Evolutionary conservation across 768 basidiomycete species (phyloP).

Genomic region (Porphyrellus cyaneotinctus): DNA sequence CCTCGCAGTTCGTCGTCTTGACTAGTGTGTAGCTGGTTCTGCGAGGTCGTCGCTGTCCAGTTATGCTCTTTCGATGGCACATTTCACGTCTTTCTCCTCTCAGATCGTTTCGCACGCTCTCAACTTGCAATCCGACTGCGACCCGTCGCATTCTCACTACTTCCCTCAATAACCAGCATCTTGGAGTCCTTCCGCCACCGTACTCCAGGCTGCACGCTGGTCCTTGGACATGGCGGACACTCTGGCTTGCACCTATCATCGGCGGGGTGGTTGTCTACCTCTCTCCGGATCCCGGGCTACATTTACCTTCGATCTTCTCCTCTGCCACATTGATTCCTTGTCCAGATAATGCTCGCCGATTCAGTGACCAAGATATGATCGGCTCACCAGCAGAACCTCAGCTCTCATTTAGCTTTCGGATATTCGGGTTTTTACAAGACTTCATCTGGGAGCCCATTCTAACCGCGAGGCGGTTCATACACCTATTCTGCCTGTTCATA

Average conservation of each 20-base stretch:
- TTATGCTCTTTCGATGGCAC: slow-evolving; percentile 23
- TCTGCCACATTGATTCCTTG: slow-evolving; percentile 49
- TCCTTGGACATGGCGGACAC: slow-evolving; percentile 25
- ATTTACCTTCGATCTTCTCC: slow-evolving; percentile 47
- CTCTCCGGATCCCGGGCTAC: slow-evolving; percentile 39
- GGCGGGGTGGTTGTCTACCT: slow-evolving; percentile 53
- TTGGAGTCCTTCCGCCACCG: slow-evolving; percentile 10
- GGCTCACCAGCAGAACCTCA: slow-evolving; percentile 68
- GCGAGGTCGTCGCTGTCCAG: slow-evolving; percentile 42
- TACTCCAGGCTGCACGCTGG: slow-evolving; percentile 24
- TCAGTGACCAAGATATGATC: slow-evolving; percentile 37
- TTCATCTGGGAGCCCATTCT: slow-evolving; percentile 81
- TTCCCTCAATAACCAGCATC: slow-evolving; percentile 1
- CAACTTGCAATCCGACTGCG: background rate
- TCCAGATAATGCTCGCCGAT: slow-evolving; percentile 15
- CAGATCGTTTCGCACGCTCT: slow-evolving; percentile 21
- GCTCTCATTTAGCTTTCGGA: slow-evolving; percentile 41
- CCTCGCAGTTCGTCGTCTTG: slow-evolving; percentile 9
- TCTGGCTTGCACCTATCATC: slow-evolving; percentile 55
- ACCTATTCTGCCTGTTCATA: slow-evolving; percentile 77
- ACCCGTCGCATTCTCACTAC: slow-evolving; percentile 26
- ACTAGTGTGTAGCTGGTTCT: slow-evolving; percentile 33
- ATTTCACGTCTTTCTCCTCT: slow-evolving; percentile 25
- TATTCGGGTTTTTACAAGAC: slow-evolving; percentile 47
- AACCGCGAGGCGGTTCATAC: slow-evolving; percentile 77